phyloP scores from a whole-genome alignment of 1,139 yeast genomes.

The Hemisphaericaspora lyxosophila region DNA sequence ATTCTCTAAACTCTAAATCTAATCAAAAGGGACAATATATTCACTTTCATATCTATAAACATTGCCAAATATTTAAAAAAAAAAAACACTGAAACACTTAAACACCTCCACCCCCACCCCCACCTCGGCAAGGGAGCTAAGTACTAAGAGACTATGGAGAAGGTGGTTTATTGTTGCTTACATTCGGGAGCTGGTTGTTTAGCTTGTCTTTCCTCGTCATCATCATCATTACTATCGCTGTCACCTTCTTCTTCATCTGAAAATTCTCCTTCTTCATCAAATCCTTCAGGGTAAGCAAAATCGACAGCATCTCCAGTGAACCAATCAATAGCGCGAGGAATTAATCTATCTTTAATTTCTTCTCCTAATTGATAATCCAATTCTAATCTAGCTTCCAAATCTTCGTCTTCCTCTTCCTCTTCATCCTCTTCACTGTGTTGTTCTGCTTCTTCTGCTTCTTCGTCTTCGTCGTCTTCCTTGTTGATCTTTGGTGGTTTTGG shows the following conservation, averaged over 20 bases:
- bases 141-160: no score
- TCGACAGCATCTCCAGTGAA: conserved; percentile 95
- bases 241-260: conserved; percentile 49
- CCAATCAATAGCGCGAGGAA: conserved; percentile 97
- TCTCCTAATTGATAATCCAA: conserved; percentile 96
- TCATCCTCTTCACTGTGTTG: conserved; percentile 36
- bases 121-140: no score
- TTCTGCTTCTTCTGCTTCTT: conserved; percentile 45
- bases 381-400: conserved; percentile 82
- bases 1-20: background rate
- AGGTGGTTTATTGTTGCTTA: conserved; percentile 57
- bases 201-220: conserved; percentile 54
- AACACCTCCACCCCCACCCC: no score
- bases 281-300: conserved; percentile 47
- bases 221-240: conserved; percentile 43
- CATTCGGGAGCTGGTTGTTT: conserved; percentile 82
- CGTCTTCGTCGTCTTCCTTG: conserved; percentile 45
- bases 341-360: conserved; percentile 90
- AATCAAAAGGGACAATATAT: background rate
- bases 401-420: conserved; percentile 68
- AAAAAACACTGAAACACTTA: background rate
- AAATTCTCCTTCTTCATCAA: conserved; percentile 50
- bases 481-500: conserved; percentile 68
- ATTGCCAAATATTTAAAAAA: background rate
- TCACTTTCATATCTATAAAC: conserved; percentile 1